Conservation (phyloP, 192 early-diverging fungal genomes). For the Gonapodya sp. region DNA sequence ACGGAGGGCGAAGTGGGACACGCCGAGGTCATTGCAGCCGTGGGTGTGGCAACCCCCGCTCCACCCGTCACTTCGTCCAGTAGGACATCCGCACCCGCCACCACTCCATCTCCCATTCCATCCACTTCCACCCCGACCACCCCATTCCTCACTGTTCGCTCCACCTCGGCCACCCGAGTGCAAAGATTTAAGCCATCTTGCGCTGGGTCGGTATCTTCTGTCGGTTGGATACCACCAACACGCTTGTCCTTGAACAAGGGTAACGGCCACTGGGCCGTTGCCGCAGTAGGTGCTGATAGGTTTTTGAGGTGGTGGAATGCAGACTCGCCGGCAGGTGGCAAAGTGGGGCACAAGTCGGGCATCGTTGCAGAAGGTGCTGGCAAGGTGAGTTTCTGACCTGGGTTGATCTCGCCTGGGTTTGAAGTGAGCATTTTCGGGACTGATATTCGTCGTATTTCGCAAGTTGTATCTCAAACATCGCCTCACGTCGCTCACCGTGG, state of each 20-base stretch:
- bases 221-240: not conserved
- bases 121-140: not conserved
- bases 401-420: not conserved
- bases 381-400: not conserved
- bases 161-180: not conserved
- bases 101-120: not conserved
- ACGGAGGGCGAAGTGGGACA: not conserved
- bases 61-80: too few relatives aligned
- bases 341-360: not conserved
- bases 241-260: not conserved
- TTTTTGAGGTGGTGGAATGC: not conserved
- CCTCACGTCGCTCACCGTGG: not conserved
- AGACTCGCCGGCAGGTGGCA: not conserved
- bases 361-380: not conserved
- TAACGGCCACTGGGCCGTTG: not conserved
- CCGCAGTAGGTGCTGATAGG: not conserved
- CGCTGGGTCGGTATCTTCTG: not conserved
- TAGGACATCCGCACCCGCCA: not conserved
- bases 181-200: not conserved
- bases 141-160: not conserved
- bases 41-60: too few relatives aligned
- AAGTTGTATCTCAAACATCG: conserved; percentile 1
- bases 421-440: not conserved
- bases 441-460: not conserved
- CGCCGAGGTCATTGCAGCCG: not conserved